These are phyloP conservation scores for Eucalyptus erythrocorys DNA, from an alignment of 345 rosid genomes.

Conservation along the genomic window DNA sequence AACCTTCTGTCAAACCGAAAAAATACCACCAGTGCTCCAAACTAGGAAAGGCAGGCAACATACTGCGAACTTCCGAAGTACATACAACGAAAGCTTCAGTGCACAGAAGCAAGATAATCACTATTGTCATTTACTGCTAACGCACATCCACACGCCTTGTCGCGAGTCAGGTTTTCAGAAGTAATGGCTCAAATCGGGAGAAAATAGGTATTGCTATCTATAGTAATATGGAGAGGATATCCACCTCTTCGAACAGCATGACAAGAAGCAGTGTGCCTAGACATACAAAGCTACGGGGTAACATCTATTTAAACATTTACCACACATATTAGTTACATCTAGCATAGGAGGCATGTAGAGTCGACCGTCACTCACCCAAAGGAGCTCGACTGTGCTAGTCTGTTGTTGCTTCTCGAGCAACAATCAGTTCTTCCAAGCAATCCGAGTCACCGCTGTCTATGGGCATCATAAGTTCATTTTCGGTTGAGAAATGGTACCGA, in stretches of 20 bases:
- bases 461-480: constrained; percentile 62
- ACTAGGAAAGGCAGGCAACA: not conserved
- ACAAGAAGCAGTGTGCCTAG: not conserved
- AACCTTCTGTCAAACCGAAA: not conserved
- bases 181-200: not conserved
- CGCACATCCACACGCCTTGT: not conserved
- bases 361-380: not conserved
- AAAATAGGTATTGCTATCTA: not conserved
- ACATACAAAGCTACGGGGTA: not conserved
- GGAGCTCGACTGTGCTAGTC: not conserved
- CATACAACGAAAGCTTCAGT: not conserved
- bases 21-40: not conserved
- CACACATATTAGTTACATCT: not conserved
- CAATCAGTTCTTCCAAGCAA: constrained; percentile 67
- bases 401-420: constrained; percentile 30
- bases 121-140: not conserved
- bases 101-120: not conserved
- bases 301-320: not conserved
- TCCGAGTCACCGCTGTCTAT: constrained; percentile 44
- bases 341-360: not conserved
- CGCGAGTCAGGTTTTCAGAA: not conserved
- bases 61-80: not conserved
- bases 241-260: not conserved
- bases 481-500: constrained; percentile 57
- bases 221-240: not conserved